These are phyloP conservation scores for Aspergillus proliferans DNA, from an alignment of 2,329 filamentous ascomycete species.

Conservation along the genomic window DNA sequence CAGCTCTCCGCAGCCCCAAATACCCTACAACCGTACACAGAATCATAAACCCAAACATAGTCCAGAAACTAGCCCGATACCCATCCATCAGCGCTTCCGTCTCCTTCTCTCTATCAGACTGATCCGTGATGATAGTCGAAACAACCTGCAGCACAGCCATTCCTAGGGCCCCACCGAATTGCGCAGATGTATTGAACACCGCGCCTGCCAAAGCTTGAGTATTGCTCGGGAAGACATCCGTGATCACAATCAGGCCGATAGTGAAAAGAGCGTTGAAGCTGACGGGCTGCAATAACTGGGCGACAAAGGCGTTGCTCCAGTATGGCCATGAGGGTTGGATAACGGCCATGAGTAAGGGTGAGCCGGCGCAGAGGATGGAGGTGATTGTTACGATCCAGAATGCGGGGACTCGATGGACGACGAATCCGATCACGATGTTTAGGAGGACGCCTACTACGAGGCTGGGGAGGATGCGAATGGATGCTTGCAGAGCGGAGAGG, in stretches of 20 bases:
- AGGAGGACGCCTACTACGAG: slow-evolving; percentile 39
- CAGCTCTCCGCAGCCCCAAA: slow-evolving; percentile 42
- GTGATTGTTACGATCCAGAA: slow-evolving; percentile 36
- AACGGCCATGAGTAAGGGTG: slow-evolving; percentile 53
- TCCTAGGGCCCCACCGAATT: slow-evolving; percentile 52
- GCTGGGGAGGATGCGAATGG: slow-evolving; percentile 43
- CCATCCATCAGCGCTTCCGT: slow-evolving; percentile 43
- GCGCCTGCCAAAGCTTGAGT: slow-evolving; percentile 56
- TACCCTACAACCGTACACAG: slow-evolving; percentile 34
- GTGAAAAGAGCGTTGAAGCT: slow-evolving; percentile 15
- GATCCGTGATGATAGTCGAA: slow-evolving; percentile 35
- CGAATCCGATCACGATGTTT: slow-evolving; percentile 43
- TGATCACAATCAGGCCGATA: slow-evolving; percentile 11
- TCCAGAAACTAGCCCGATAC: slow-evolving; percentile 51
- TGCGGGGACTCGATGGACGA: slow-evolving; percentile 40
- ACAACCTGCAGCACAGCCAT: slow-evolving; percentile 49
- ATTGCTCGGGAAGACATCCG: slow-evolving; percentile 17
- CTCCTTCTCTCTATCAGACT: slow-evolving; percentile 15
- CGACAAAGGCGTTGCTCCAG: slow-evolving; percentile 45
- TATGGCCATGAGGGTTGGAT: slow-evolving; percentile 46
- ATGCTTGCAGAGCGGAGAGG: slow-evolving; percentile 41
- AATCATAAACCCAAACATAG: slow-evolving; percentile 43
- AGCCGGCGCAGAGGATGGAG: slow-evolving; percentile 38
- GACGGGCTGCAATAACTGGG: slow-evolving; percentile 20
- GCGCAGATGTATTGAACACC: slow-evolving; percentile 55